Percentiles rank a stretch among this genome's conserved stretches.
These are phyloP conservation scores for Haplosporangium sp. DNA, from an alignment of 371 early-diverging fungal species.

Conservation along the genomic window DNA sequence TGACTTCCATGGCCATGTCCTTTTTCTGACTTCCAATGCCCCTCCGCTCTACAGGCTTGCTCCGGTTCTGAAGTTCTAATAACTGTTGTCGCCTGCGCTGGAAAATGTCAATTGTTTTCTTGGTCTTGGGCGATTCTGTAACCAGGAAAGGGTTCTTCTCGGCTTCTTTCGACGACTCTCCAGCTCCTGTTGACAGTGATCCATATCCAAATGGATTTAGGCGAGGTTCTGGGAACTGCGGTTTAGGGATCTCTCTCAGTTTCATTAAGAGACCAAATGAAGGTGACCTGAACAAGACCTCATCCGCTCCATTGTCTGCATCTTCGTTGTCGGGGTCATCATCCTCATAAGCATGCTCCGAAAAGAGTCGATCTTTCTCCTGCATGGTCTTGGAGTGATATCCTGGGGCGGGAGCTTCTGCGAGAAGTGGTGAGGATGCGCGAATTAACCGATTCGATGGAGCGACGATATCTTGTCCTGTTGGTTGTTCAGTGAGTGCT, in stretches of 20 bases:
- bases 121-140: constrained; percentile 23
- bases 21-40: not conserved
- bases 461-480: too few species aligned
- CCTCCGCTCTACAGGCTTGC: not conserved
- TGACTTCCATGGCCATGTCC: constrained; percentile 9
- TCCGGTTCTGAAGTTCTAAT: constrained; percentile 10
- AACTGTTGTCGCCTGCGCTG: constrained; percentile 25
- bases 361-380: constrained; percentile 20
- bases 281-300: constrained; percentile 42
- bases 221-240: constrained; percentile 30
- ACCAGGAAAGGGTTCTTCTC: constrained; percentile 14
- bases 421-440: not conserved
- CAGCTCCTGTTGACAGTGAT: not conserved
- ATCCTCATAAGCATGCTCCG: constrained; percentile 9
- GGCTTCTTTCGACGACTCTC: not conserved
- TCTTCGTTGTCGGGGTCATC: constrained; percentile 15
- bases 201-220: constrained; percentile 29
- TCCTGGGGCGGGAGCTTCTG: not conserved
- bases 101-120: constrained; percentile 29
- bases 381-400: constrained; percentile 6
- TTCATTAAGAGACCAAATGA: constrained; percentile 35
- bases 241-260: constrained; percentile 21
- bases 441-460: too few species aligned
- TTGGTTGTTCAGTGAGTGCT: not conserved
- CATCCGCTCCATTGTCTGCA: constrained; percentile 20